Base-by-base conservation (phyloP, 108 stramenopile genomes). In the Skeletonema tropicum region DNA sequence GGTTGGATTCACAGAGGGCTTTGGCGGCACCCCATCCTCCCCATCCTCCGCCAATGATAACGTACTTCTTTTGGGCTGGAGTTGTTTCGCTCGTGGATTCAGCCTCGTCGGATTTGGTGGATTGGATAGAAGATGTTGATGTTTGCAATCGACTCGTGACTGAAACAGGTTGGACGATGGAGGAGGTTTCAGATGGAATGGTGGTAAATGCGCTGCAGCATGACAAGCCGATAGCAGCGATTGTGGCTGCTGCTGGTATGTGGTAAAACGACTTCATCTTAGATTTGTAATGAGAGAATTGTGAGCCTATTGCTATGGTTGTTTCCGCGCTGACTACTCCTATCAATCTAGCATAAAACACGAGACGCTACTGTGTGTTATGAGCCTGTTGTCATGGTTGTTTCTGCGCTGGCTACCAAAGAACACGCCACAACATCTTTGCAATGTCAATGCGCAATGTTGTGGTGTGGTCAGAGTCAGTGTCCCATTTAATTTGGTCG, bases 21-120 rank as follows among this genome's bases (percentile, higher is more conserved):
- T 97, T 93, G 29, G 95, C 95, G 12, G 96, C 97, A 21, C 97
- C 97, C 94, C 95, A 95, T 11, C 97, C 97, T 13, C 85, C 97
- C 97, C 97, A 97, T 41, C 96, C 97, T 11, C 91, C 97, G 7
- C 97, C 97, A 2, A 97, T 86, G 38, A 97, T 85, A 0, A 92
- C 93, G 62, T 89, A 89, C 36, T 86, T 83, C 69, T 85, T 87
- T 2, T 29, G 26, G 48, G 46, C 39, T 26, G 19, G 19, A 23
- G 60, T 69, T 60, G 30, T 6, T 30, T 17, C 26, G 9, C n/a
- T 64, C 38, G 36, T 39, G 23, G 21, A 29, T 29, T 29, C 39
- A 9, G 19, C 21, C 3, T 71, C 6, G 61, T 29, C 26, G 1
- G 26, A 29, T 29, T 1, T 29, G 26, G 26, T 29, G 2, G 26